These are phyloP conservation scores for Ceratobasidium sp. DNA, from an alignment of 1,284 basidiomycete genomes.

Conservation along the genomic window DNA sequence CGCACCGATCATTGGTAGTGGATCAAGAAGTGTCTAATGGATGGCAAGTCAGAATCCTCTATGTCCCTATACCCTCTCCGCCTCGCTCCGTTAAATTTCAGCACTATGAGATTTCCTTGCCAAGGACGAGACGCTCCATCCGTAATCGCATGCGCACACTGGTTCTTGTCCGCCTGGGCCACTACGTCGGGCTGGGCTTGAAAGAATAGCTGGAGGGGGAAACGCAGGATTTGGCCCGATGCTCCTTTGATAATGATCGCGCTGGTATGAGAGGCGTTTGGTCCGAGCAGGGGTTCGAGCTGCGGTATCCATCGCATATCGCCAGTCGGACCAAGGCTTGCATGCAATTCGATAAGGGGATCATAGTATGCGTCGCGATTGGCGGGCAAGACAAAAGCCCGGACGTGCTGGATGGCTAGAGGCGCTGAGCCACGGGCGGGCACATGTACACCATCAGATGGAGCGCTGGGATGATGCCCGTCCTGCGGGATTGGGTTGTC, in stretches of 20 bases:
- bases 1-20: background rate
- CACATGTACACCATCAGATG: background rate
- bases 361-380: background rate
- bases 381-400: constrained; percentile 11
- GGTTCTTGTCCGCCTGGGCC: background rate
- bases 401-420: background rate
- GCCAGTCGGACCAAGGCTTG: background rate
- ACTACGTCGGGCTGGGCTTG: background rate
- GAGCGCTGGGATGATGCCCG: background rate
- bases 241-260: background rate
- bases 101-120: constrained; percentile 61
- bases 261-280: background rate
- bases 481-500: background rate
- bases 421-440: background rate
- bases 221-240: background rate
- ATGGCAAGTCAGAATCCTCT: constrained; percentile 5
- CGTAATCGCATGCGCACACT: constrained; percentile 7
- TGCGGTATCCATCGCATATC: constrained; percentile 9
- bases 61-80: constrained; percentile 24
- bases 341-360: background rate
- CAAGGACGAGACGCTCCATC: constrained; percentile 3
- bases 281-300: background rate
- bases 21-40: constrained; percentile 21
- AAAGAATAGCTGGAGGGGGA: constrained; percentile 4
- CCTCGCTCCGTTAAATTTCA: constrained; percentile 82